Conservation (phyloP, 2,329 filamentous ascomycete species). For the Exophiala alcalophila region DNA sequence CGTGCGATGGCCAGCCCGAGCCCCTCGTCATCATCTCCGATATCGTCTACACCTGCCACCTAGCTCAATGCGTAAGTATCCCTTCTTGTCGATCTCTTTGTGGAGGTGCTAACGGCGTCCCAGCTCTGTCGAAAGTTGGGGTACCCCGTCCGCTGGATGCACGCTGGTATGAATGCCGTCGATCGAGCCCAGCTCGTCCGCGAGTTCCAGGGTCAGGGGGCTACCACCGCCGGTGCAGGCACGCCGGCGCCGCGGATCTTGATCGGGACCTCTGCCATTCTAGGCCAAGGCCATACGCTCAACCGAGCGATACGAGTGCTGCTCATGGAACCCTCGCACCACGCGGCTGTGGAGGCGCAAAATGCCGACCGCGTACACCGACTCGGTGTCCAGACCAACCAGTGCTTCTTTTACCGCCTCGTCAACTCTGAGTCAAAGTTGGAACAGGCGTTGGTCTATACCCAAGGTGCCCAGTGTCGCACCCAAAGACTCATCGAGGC, state of each 20-base stretch:
- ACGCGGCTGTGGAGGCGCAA: not conserved
- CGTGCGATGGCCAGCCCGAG: not conserved
- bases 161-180: not conserved
- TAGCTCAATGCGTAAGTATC: not conserved
- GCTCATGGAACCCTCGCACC: slow-evolving; percentile 1
- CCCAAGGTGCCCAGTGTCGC: not conserved
- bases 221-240: not conserved
- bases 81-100: not conserved
- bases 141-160: not conserved
- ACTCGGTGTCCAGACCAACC: not conserved
- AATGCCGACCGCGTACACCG: slow-evolving; percentile 2
- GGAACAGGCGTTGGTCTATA: not conserved
- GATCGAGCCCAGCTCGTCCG: not conserved
- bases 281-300: not conserved
- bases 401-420: not conserved
- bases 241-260: not conserved
- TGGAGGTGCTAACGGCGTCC: not conserved
- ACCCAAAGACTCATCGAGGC: not conserved
- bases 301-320: not conserved
- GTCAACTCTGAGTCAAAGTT: not conserved
- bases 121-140: not conserved
- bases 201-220: not conserved
- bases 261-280: not conserved
- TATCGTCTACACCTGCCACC: not conserved
- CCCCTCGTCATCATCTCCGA: slow-evolving; percentile 1